Percentiles rank a stretch among this genome's conserved stretches.
Conservation (phyloP, 352 stramenopile species). For the Pythium periplocum region DNA sequence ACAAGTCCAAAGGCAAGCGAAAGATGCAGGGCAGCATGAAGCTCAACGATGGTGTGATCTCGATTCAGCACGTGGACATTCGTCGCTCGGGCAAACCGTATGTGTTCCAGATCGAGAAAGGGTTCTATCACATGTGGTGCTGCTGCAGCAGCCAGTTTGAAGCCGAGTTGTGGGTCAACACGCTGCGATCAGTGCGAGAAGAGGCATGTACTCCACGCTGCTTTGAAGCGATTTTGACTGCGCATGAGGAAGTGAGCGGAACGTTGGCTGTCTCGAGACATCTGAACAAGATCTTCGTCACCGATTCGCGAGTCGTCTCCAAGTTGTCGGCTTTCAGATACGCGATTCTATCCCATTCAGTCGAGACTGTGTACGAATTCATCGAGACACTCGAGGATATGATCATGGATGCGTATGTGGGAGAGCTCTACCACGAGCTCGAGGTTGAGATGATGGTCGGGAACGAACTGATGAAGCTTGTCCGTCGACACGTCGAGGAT, state of each 20-base stretch:
- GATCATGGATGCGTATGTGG: constrained; percentile 64
- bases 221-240: constrained; percentile 64
- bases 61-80: constrained; percentile 75
- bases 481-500: constrained; percentile 75
- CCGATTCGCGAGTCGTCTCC: constrained; percentile 45
- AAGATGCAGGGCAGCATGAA: constrained; percentile 82
- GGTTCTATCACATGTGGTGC: constrained; percentile 79
- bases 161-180: constrained; percentile 77
- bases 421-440: constrained; percentile 53
- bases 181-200: constrained; percentile 44
- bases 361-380: constrained; percentile 48
- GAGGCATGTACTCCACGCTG: constrained; percentile 24
- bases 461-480: constrained; percentile 69
- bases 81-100: constrained; percentile 58
- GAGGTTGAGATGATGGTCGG: constrained; percentile 61
- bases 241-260: constrained; percentile 44
- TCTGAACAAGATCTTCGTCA: constrained; percentile 83
- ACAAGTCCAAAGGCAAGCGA: constrained; percentile 66
- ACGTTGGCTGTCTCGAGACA: constrained; percentile 47
- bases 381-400: constrained; percentile 59
- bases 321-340: constrained; percentile 49
- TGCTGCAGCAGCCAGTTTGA: constrained; percentile 74
- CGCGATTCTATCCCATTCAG: constrained; percentile 37
- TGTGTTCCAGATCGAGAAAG: constrained; percentile 81
- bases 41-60: constrained; percentile 80